phyloP scores from a whole-genome alignment of 345 rosid genomes.

The Eucalyptus brandiana region DNA sequence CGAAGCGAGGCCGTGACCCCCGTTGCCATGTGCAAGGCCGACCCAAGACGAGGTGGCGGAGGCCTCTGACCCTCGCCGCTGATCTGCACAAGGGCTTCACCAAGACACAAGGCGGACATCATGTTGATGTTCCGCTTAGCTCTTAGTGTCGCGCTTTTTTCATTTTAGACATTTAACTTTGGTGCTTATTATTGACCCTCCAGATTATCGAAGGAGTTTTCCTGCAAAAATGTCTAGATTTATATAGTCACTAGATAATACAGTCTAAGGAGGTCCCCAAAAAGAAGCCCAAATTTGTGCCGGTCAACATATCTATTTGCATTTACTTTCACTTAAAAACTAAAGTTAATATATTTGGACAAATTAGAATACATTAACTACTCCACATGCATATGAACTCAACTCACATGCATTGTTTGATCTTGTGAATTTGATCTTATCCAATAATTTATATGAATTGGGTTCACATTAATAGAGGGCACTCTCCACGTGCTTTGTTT shows the following conservation, averaged over 20 bases:
- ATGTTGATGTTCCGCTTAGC: background rate
- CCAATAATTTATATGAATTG: background rate
- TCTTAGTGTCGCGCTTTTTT: background rate
- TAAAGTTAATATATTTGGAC: background rate
- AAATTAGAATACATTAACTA: too few species aligned
- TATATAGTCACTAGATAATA: background rate
- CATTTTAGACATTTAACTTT: background rate
- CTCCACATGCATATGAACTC: background rate
- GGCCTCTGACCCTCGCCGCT: background rate
- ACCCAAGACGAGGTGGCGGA: background rate
- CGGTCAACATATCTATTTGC: background rate
- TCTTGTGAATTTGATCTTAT: background rate
- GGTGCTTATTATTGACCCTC: background rate
- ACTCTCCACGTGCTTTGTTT: background rate
- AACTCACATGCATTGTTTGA: background rate
- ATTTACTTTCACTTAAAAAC: too few species aligned
- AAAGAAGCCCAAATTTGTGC: background rate
- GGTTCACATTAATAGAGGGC: background rate
- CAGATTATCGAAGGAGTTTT: background rate
- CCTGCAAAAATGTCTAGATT: background rate
- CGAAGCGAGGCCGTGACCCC: background rate
- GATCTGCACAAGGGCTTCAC: background rate
- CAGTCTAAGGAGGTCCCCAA: rapidly evolving
- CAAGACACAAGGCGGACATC: background rate
- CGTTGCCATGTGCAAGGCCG: background rate